Conservation (phyloP, 495 filamentous ascomycete genomes). For the Podospora australis region DNA sequence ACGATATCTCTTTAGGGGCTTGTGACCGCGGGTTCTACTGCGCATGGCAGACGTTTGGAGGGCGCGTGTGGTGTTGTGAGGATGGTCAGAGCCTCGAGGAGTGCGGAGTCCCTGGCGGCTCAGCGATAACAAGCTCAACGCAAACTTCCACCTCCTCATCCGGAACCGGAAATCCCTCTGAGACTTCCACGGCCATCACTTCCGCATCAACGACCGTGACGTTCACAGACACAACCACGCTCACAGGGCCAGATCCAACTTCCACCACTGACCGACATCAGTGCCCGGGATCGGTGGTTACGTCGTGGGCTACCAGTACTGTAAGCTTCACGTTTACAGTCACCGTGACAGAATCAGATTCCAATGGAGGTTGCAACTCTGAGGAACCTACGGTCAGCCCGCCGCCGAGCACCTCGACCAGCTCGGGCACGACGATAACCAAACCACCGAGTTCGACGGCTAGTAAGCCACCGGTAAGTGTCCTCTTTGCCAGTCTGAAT, state of each 20-base stretch:
- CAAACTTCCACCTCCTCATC: neutral
- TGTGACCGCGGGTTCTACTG: conserved; percentile 26
- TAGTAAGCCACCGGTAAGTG: neutral
- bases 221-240: neutral
- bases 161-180: neutral
- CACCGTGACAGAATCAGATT: conserved; percentile 7
- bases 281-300: conserved; percentile 5
- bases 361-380: neutral
- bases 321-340: conserved; percentile 5
- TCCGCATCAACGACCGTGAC: neutral
- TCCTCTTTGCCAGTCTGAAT: neutral
- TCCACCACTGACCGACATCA: conserved; percentile 1
- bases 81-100: conserved; percentile 25
- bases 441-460: neutral
- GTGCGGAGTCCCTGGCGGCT: conserved; percentile 9
- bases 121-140: neutral
- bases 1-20: no score
- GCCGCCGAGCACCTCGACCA: neutral
- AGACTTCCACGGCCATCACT: neutral
- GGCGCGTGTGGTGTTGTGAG: conserved; percentile 25
- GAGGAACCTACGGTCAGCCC: neutral
- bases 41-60: conserved; percentile 21
- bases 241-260: neutral
- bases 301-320: conserved; percentile 12
- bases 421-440: neutral